phyloP scores from a whole-genome alignment of 345 rosid species.

The Pseudoturritis turrita region DNA sequence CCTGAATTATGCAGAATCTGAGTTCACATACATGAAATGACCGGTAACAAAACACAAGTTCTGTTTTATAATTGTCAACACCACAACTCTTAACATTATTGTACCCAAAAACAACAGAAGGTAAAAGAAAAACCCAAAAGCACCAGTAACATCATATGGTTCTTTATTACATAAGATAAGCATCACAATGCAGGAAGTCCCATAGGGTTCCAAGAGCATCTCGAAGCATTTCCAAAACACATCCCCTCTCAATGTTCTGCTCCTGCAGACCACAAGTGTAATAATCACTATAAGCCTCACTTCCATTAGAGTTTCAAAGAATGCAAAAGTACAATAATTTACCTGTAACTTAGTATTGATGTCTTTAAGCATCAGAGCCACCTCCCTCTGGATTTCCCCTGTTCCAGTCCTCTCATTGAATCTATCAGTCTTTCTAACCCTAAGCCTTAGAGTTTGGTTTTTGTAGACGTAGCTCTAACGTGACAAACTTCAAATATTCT shows the following conservation, averaged over 20 bases:
- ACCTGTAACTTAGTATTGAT: slow-evolving; percentile 37
- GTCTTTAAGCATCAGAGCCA: slow-evolving; percentile 43
- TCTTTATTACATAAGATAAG: background rate
- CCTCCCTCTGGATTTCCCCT: slow-evolving; percentile 39
- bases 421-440: slow-evolving; percentile 54
- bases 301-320: background rate
- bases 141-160: background rate
- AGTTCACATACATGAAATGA: too few relatives aligned
- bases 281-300: background rate
- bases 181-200: slow-evolving; percentile 23
- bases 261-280: slow-evolving; percentile 12
- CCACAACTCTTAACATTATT: too few relatives aligned
- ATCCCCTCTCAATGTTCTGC: background rate
- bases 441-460: slow-evolving; percentile 41
- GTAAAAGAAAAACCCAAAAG: too few relatives aligned
- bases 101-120: too few relatives aligned
- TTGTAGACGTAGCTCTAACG: slow-evolving; percentile 35
- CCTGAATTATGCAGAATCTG: too few relatives aligned
- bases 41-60: too few relatives aligned
- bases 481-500: slow-evolving; percentile 46
- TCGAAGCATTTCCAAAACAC: slow-evolving; percentile 13
- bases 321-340: background rate
- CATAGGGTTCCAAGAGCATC: slow-evolving; percentile 14
- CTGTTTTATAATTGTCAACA: too few relatives aligned
- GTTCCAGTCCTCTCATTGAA: slow-evolving; percentile 39